phyloP scores from a whole-genome alignment of 2,329 filamentous ascomycete species.

The Diaporthe aspalathi region DNA sequence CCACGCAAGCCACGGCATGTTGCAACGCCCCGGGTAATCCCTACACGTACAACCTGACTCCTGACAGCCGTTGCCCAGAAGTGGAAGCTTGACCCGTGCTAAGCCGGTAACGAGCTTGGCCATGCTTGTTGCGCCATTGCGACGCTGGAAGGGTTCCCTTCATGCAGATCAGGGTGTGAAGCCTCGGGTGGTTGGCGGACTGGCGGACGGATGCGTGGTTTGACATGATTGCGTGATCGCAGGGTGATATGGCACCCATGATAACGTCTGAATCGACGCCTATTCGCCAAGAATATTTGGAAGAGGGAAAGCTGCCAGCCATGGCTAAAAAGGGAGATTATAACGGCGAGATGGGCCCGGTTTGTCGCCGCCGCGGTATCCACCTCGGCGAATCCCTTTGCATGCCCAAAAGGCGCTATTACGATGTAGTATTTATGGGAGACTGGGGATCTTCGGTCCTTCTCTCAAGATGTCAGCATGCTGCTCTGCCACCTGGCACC shows the following conservation, averaged over 20 bases:
- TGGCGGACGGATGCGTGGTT: not conserved
- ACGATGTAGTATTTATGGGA: not conserved
- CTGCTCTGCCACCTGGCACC: not conserved
- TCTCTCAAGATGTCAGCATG: not conserved
- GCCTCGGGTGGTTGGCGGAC: not conserved
- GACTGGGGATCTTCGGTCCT: not conserved
- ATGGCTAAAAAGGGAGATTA: slow-evolving; percentile 16
- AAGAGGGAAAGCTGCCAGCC: slow-evolving; percentile 3
- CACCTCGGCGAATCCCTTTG: not conserved
- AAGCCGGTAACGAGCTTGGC: slow-evolving; percentile 22
- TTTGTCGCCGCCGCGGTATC: not conserved
- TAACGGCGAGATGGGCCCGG: slow-evolving; percentile 14
- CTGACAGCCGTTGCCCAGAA: slow-evolving; percentile 13
- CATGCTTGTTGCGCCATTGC: slow-evolving; percentile 30
- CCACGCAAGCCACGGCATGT: not conserved
- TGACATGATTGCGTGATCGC: slow-evolving; percentile 13
- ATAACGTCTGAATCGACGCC: slow-evolving; percentile 9
- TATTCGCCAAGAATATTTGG: not conserved
- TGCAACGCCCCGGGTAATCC: not conserved
- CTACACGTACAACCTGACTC: not conserved
- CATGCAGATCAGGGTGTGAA: not conserved
- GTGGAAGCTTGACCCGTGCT: slow-evolving; percentile 25
- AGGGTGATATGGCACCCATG: slow-evolving; percentile 20
- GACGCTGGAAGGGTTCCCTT: slow-evolving; percentile 1
- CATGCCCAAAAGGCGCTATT: not conserved